A percentile compares a stretch with the other conserved stretches of the same genome.
Evolutionary conservation across 768 basidiomycete species (phyloP).

Genomic region (Sarcodon sp.): DNA sequence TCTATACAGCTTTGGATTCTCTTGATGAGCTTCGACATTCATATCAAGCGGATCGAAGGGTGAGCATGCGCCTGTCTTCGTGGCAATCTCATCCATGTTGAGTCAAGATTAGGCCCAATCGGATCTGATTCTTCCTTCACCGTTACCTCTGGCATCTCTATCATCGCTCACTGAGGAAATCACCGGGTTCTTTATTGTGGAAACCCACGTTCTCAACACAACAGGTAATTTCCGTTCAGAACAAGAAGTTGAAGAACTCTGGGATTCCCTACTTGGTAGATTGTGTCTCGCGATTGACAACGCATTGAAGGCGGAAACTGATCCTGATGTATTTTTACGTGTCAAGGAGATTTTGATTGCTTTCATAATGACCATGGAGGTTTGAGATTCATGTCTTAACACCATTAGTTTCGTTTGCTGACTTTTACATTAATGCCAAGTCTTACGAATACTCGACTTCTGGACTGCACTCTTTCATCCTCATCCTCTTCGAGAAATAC

Average conservation of each 20-base stretch:
- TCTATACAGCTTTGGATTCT: conserved; percentile 86
- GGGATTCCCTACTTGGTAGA: conserved; percentile 74
- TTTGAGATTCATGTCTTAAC: conserved; percentile 49
- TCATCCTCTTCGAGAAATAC: conserved; percentile 88
- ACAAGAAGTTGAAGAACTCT: conserved; percentile 87
- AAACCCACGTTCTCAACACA: conserved; percentile 82
- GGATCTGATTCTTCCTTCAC: conserved; percentile 77
- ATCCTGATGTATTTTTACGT: conserved; percentile 69
- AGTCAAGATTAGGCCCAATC: conserved; percentile 72
- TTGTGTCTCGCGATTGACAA: conserved; percentile 62
- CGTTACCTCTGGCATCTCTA: conserved; percentile 53
- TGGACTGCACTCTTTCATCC: conserved; percentile 72
- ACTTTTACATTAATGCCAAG: conserved; percentile 23
- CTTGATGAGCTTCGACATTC: conserved; percentile 81
- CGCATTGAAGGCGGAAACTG: conserved; percentile 60
- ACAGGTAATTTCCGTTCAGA: conserved; percentile 84
- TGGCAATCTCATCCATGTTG: conserved; percentile 1
- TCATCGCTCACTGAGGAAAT: conserved; percentile 82
- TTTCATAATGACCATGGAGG: conserved; percentile 91
- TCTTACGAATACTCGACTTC: conserved; percentile 78
- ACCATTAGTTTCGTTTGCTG: neutral
- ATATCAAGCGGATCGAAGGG: conserved; percentile 94
- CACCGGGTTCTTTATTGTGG: conserved; percentile 95
- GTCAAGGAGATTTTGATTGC: conserved; percentile 76
- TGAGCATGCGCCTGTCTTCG: neutral